phyloP scores from a whole-genome alignment of 148 eudicot species.

The Fagopyrum homotropicum region DNA sequence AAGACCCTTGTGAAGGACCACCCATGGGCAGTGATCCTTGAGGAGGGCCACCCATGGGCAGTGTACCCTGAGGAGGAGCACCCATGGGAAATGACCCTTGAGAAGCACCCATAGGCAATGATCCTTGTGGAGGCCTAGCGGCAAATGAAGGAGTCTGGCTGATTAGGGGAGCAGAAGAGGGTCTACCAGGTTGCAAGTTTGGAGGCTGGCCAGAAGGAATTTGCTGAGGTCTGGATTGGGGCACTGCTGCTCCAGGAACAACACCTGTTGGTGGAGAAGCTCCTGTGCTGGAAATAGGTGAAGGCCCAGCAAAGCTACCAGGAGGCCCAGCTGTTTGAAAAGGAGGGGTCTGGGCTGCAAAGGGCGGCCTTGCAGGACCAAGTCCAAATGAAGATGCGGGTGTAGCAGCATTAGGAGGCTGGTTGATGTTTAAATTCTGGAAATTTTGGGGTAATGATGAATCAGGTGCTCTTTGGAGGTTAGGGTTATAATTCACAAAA shows the following conservation, averaged over 20 bases:
- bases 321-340: slow-evolving; percentile 36
- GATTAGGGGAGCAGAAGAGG: slow-evolving; percentile 38
- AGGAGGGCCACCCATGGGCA: slow-evolving; percentile 33
- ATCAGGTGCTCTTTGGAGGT: slow-evolving; percentile 21
- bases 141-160: slow-evolving; percentile 44
- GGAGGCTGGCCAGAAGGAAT: slow-evolving; percentile 31
- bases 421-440: slow-evolving; percentile 67
- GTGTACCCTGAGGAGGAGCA: slow-evolving; percentile 37
- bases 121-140: slow-evolving; percentile 52
- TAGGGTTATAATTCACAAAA: slow-evolving; percentile 53
- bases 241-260: slow-evolving; percentile 43
- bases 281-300: slow-evolving; percentile 51
- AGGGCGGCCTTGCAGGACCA: slow-evolving; percentile 45
- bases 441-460: slow-evolving; percentile 51
- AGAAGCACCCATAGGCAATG: slow-evolving; percentile 27
- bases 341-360: slow-evolving; percentile 52
- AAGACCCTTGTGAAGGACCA: slow-evolving; percentile 5
- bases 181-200: slow-evolving; percentile 37
- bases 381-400: slow-evolving; percentile 17
- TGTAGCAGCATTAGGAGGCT: slow-evolving; percentile 35
- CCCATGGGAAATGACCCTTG: slow-evolving; percentile 26
- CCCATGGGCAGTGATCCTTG: slow-evolving; percentile 25
- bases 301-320: slow-evolving; percentile 36
- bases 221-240: slow-evolving; percentile 48
- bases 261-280: slow-evolving; percentile 69